Percentiles rank a stretch among this genome's conserved stretches.
phyloP scores from a whole-genome alignment of 2,329 filamentous ascomycete genomes.

The Fusarium avenaceum region DNA sequence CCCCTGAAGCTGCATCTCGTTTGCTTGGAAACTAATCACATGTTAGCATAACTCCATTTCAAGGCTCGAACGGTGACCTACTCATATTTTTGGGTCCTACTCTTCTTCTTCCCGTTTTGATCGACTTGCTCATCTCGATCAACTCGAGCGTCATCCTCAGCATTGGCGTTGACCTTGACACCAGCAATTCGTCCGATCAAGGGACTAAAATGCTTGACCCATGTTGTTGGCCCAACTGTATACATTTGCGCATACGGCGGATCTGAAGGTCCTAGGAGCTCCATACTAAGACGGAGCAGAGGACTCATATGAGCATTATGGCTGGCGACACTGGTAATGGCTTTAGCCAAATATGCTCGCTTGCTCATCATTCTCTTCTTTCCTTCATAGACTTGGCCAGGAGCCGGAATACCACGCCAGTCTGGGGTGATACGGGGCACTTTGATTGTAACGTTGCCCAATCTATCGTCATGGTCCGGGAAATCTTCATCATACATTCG shows the following conservation, averaged over 20 bases:
- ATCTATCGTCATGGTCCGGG: constrained; percentile 85
- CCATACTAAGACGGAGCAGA: constrained; percentile 77
- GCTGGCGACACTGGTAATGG: constrained; percentile 73
- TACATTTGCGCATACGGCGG: constrained; percentile 78
- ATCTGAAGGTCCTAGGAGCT: constrained; percentile 82
- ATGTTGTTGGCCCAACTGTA: constrained; percentile 81
- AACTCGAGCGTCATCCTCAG: constrained; percentile 59
- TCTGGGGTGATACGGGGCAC: constrained; percentile 70
- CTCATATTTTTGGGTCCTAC: constrained; percentile 80
- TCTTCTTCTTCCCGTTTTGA: constrained; percentile 57
- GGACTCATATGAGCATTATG: constrained; percentile 77
- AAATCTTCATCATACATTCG: constrained; percentile 92
- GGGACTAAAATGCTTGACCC: constrained; percentile 88
- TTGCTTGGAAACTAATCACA: constrained; percentile 83
- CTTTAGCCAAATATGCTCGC: constrained; percentile 82
- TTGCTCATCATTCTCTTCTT: constrained; percentile 91
- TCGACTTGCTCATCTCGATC: constrained; percentile 43
- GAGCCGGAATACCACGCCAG: constrained; percentile 77
- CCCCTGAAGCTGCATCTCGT: constrained; percentile 87
- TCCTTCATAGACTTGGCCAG: constrained; percentile 72
- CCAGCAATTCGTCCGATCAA: constrained; percentile 87
- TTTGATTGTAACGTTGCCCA: constrained; percentile 85
- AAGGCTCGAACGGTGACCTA: constrained; percentile 57
- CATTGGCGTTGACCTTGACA: constrained; percentile 74
- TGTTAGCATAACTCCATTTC: constrained; percentile 27